Evolutionary conservation across 1,284 basidiomycete genomes (phyloP).

Genomic region (Ustilago nuda): DNA sequence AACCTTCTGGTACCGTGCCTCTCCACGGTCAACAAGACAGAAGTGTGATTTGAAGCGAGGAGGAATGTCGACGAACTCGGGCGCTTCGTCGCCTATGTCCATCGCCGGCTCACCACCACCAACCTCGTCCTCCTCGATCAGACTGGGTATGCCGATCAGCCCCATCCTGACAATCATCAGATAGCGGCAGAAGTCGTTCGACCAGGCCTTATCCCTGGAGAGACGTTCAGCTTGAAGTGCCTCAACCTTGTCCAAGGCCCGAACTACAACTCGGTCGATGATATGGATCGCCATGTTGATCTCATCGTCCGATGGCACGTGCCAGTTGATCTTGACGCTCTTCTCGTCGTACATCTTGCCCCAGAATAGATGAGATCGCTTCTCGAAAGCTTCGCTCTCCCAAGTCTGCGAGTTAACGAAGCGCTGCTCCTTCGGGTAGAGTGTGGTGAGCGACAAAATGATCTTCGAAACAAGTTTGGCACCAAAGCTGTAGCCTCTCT

Average conservation of each 20-base stretch:
- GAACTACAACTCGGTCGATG: conserved; percentile 78
- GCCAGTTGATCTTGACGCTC: conserved; percentile 89
- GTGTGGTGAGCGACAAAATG: conserved; percentile 79
- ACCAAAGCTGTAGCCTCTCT: conserved; percentile 87
- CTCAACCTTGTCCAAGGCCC: conserved; percentile 79
- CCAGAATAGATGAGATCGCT: conserved; percentile 82
- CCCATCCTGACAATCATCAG: conserved; percentile 74
- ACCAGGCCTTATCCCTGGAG: conserved; percentile 72
- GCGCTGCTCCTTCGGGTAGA: conserved; percentile 84
- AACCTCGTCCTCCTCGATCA: conserved; percentile 73
- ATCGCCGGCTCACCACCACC: conserved; percentile 75
- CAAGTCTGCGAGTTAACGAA: conserved; percentile 88
- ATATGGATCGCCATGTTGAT: conserved; percentile 85
- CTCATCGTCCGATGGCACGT: conserved; percentile 81
- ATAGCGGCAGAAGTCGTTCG: conserved; percentile 93
- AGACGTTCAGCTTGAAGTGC: conserved; percentile 69
- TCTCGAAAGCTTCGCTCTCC: conserved; percentile 81
- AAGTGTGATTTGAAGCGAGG: conserved; percentile 75
- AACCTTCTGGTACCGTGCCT: conserved; percentile 80
- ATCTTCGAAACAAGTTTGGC: conserved; percentile 84
- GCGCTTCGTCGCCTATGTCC: conserved; percentile 76
- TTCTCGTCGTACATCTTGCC: conserved; percentile 83
- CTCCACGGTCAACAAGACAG: conserved; percentile 79
- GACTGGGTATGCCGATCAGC: conserved; percentile 79
- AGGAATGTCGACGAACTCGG: conserved; percentile 75